Evolutionary conservation across 1,139 yeast genomes (phyloP), one percentile per base, ranked within the genome.

Genomic region (Protomyces gravidus): DNA sequence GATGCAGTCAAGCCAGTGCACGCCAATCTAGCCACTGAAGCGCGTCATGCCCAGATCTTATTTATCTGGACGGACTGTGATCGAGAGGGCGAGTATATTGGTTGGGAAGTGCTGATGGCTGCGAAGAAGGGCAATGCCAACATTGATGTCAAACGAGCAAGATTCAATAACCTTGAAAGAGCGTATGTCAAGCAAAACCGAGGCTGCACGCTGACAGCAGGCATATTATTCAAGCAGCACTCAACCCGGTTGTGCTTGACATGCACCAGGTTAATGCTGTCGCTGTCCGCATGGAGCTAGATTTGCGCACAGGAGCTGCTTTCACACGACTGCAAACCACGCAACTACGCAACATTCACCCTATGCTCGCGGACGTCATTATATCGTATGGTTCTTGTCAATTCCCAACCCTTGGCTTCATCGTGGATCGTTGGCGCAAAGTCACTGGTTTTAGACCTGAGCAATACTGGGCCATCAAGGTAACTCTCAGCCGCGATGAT

Each of bases 11-110:
- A 72, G 63, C 78, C 78, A 26, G 81, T 89, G 23, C 84, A 84
- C 17, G 74, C 76, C n/a, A 92, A 92, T 68, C 88, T 94, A 52
- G 72, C 79, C 40, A 72, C 72, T 2, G 90, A 89, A 68, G 88
- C 92, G 2, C 70, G 84, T 42, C 69, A 67, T 30, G 80, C 87
- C 3, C 79, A 82, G 55, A 75, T 76, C 52, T 73, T 94, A 63
- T 87, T 88, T 86, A 89, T 94, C 7, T 94, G 98, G 98, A 94
- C 98, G 1, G 99, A 94, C 77, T 92, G 97, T 73, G 99, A 94
- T 76, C 77, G 98, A 46, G 99, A 94, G 69, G 99, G 99, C 1
- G 99, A 94, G 71, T 86, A 85, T 69, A 94, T 94, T 63, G 99
- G 98, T 0, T 83, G 80, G 76, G 97, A 92, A 69, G 81, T 94